These are phyloP conservation scores for Coemansia furcata DNA, from an alignment of 192 early-diverging fungal genomes.

Conservation along the genomic window DNA sequence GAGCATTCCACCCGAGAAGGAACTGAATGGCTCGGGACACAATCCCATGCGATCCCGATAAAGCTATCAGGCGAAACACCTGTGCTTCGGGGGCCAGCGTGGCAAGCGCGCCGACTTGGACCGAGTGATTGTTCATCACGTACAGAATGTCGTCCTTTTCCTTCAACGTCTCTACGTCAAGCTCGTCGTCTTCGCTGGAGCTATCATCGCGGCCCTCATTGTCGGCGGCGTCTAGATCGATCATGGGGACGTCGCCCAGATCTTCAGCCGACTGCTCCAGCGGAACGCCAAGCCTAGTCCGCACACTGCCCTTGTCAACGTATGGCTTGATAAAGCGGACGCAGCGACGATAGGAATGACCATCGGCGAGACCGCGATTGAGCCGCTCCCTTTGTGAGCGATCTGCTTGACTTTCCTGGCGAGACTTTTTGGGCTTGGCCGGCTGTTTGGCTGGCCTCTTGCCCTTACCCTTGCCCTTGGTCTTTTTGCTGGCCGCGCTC, in stretches of 20 bases:
- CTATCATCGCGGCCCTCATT: neutral
- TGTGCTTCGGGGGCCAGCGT: slow-evolving; percentile 32
- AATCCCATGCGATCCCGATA: slow-evolving; percentile 32
- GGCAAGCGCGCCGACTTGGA: slow-evolving; percentile 16
- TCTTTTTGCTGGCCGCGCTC: neutral
- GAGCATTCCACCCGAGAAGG: slow-evolving; percentile 4
- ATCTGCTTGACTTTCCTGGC: neutral
- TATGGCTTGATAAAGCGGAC: slow-evolving; percentile 43
- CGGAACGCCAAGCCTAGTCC: too few species aligned
- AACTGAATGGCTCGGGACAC: slow-evolving; percentile 22
- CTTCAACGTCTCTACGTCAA: slow-evolving; percentile 18
- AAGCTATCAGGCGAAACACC: slow-evolving; percentile 41
- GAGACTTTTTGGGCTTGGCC: neutral
- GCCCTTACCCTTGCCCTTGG: neutral
- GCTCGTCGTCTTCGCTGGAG: slow-evolving; percentile 29
- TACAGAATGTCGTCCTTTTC: slow-evolving; percentile 35
- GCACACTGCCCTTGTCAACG: neutral
- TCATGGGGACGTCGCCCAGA: neutral
- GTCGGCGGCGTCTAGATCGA: neutral
- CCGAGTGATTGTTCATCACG: slow-evolving; percentile 30
- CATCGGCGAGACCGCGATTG: neutral
- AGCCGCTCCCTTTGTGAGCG: neutral
- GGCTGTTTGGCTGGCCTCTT: neutral
- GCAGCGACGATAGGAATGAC: slow-evolving; percentile 37
- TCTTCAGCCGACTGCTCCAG: neutral